Conservation (phyloP, 495 filamentous ascomycete species). For the Astrothelium subdiscretum region DNA sequence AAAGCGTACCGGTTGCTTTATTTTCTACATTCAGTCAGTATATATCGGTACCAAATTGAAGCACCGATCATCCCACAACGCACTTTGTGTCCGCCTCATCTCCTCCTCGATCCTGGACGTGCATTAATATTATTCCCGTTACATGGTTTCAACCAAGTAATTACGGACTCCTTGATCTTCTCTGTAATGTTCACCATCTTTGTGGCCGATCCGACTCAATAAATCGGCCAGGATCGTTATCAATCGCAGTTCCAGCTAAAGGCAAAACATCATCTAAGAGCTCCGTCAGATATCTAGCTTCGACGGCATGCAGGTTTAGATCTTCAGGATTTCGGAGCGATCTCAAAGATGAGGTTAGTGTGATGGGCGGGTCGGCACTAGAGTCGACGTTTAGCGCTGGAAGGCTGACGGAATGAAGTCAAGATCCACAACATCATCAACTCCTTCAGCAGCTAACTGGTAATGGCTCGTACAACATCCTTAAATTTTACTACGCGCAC, state of each 20-base stretch:
- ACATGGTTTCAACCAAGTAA: background rate
- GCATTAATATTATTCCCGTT: slow-evolving; percentile 7
- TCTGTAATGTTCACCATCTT: slow-evolving; percentile 99
- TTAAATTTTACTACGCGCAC: too few species aligned
- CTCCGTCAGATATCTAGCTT: too few species aligned
- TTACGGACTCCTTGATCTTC: slow-evolving; percentile 91
- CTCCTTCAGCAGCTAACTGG: too few species aligned
- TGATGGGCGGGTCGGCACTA: too few species aligned
- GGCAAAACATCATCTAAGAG: too few species aligned
- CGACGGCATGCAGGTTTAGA: too few species aligned
- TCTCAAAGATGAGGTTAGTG: too few species aligned
- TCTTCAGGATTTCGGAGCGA: too few species aligned
- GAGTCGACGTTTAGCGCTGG: too few species aligned
- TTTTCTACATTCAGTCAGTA: slow-evolving; percentile 57
- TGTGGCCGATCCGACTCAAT: slow-evolving; percentile 24
- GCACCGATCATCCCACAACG: slow-evolving; percentile 21
- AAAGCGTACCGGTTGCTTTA: slow-evolving; percentile 80
- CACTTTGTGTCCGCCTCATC: slow-evolving; percentile 96
- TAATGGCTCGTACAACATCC: too few species aligned
- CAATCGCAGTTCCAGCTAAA: background rate
- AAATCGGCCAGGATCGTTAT: background rate
- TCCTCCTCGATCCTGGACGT: slow-evolving; percentile 90
- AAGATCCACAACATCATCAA: too few species aligned
- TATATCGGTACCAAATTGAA: background rate
- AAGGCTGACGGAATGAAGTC: too few species aligned